Conservation (phyloP, 1,284 basidiomycete species). For the Kwoniella shivajii region DNA sequence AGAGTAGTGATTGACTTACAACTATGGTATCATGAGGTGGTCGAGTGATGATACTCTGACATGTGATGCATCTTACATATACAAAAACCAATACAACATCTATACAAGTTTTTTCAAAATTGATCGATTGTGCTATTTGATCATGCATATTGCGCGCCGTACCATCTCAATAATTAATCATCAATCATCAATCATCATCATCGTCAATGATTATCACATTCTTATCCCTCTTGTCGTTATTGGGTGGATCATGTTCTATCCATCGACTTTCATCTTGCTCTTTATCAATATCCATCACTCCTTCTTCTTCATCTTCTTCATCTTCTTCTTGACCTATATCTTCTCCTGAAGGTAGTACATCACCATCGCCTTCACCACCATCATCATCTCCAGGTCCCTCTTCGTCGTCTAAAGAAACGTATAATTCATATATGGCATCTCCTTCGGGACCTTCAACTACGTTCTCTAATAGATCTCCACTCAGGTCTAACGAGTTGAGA, state of each 20-base stretch:
- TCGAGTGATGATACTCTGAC: too few species aligned
- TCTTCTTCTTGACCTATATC: neutral
- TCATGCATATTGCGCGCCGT: neutral
- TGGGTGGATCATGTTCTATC: neutral
- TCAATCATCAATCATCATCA: neutral
- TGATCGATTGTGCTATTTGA: too few species aligned
- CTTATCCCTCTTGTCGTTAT: too few species aligned
- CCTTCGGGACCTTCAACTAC: conserved; percentile 71
- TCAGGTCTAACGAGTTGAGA: conserved; percentile 58
- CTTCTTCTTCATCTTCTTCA: neutral
- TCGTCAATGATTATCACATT: neutral
- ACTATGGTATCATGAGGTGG: too few species aligned
- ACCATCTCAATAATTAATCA: neutral
- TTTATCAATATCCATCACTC: neutral
- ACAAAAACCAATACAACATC: too few species aligned
- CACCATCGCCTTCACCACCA: neutral
- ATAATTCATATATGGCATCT: conserved; percentile 70
- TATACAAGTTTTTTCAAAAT: too few species aligned
- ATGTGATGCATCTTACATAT: too few species aligned
- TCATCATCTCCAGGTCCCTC: neutral
- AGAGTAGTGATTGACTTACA: too few species aligned
- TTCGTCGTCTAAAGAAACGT: conserved; percentile 48
- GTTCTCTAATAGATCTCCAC: conserved; percentile 68
- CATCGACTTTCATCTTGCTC: neutral
- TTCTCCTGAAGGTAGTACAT: neutral